phyloP scores from a whole-genome alignment of 768 basidiomycete genomes.

The Tephrocybe sp. region DNA sequence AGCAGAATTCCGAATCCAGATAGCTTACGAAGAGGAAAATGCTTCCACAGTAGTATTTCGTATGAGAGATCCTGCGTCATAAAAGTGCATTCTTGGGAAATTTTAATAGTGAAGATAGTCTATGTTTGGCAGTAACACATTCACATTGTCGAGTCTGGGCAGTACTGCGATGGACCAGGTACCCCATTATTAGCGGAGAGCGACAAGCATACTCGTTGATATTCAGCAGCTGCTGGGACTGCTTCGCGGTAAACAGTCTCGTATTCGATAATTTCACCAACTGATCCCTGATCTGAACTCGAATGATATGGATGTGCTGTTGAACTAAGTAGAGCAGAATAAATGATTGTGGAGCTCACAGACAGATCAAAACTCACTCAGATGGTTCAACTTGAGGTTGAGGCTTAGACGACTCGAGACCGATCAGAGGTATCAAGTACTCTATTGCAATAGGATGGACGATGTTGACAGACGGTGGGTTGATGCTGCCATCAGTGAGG shows the following conservation, averaged over 20 bases:
- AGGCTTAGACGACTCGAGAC: constrained; percentile 5
- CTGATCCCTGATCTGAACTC: not conserved
- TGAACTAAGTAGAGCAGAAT: too few relatives aligned
- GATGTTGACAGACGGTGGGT: constrained; percentile 25
- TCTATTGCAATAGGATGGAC: constrained; percentile 36
- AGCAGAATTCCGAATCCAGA: not conserved
- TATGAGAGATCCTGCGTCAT: too few relatives aligned
- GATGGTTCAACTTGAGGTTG: not conserved
- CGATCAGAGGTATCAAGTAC: constrained; percentile 39
- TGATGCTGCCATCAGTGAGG: constrained; percentile 36
- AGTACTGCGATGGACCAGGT: constrained; percentile 11
- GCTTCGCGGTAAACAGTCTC: not conserved
- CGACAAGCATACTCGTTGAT: constrained; percentile 3
- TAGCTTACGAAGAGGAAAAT: not conserved
- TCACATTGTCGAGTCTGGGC: not conserved
- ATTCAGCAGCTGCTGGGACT: not conserved
- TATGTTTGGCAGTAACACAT: not conserved
- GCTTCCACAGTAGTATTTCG: too few relatives aligned
- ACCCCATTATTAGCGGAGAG: constrained; percentile 5
- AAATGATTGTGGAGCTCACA: too few relatives aligned
- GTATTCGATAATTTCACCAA: not conserved
- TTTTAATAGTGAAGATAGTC: too few relatives aligned
- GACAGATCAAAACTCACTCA: not conserved
- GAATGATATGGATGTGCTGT: not conserved
- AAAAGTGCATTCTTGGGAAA: too few relatives aligned